phyloP scores from a whole-genome alignment of 106 monocot genomes.

The Dactylorhiza incarnata region DNA sequence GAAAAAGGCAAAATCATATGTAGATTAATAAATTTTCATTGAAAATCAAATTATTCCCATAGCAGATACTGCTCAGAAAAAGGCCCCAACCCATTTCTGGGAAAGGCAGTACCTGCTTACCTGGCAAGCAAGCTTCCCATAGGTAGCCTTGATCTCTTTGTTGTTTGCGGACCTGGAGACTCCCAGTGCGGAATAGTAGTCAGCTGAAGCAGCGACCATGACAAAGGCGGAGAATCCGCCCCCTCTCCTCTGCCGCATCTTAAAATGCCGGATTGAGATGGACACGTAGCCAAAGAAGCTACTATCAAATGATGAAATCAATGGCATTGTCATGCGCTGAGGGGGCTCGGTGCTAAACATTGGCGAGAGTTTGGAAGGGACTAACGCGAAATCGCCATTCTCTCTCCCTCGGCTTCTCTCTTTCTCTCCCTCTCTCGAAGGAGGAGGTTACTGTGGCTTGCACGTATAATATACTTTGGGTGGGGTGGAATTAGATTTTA shows the following conservation, averaged over 20 bases:
- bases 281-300: neutral
- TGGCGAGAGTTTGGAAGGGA: neutral
- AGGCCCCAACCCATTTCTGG: neutral
- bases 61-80: neutral
- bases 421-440: no score
- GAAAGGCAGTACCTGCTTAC: slow-evolving; percentile 56
- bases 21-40: neutral
- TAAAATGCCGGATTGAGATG: neutral
- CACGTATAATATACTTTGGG: no score
- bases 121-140: slow-evolving; percentile 81
- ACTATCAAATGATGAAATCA: neutral
- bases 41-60: neutral
- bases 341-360: neutral
- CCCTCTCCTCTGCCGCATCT: neutral
- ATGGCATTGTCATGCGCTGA: neutral
- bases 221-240: neutral
- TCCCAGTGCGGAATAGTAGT: slow-evolving; percentile 93
- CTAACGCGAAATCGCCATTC: neutral
- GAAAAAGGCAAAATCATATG: neutral
- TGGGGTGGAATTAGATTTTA: no score
- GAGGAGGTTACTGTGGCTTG: no score
- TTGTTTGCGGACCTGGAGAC: slow-evolving; percentile 57
- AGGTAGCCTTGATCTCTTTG: slow-evolving; percentile 95
- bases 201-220: slow-evolving; percentile 38
- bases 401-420: neutral